A percentile compares a stretch with the other conserved stretches of the same genome.
phyloP scores from a whole-genome alignment of 345 rosid species.

The Cochlearia excelsa region DNA sequence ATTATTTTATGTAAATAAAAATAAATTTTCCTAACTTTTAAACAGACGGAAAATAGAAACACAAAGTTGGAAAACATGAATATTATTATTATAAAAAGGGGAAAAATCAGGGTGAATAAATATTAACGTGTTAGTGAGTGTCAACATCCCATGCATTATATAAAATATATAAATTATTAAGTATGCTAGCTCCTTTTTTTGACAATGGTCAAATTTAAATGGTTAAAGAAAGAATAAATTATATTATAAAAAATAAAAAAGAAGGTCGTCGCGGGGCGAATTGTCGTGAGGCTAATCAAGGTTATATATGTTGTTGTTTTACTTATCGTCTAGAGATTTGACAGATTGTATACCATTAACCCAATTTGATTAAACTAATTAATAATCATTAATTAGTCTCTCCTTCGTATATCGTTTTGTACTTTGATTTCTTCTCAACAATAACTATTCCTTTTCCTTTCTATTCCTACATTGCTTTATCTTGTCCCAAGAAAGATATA shows the following conservation, averaged over 20 bases:
- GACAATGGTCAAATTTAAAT: conserved; percentile 33
- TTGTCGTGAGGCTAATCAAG: conserved; percentile 59
- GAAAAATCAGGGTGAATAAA: conserved; percentile 24
- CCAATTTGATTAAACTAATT: conserved; percentile 18
- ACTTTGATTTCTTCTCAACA: conserved; percentile 38
- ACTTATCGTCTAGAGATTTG: conserved; percentile 37
- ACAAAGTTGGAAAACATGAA: conserved; percentile 32
- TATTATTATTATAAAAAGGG: conserved; percentile 23
- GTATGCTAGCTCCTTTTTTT: conserved; percentile 37
- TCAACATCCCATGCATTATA: conserved; percentile 43
- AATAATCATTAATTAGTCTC: conserved; percentile 17
- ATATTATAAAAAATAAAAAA: conserved; percentile 28
- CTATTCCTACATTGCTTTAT: conserved; percentile 28
- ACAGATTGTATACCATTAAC: conserved; percentile 35
- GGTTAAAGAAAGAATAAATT: conserved; percentile 30
- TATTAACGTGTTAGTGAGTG: conserved; percentile 53
- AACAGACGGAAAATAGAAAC: conserved; percentile 35
- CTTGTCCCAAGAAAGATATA: conserved; percentile 16
- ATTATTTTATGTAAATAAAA: too few relatives aligned
- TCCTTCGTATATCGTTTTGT: conserved; percentile 37
- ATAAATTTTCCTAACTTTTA: conserved; percentile 33
- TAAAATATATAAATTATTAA: conserved; percentile 14
- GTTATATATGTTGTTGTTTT: conserved; percentile 38
- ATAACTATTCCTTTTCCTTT: conserved; percentile 38
- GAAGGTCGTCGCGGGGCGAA: conserved; percentile 43